These are phyloP conservation scores for Trichoderma sp. DNA, from an alignment of 2,329 filamentous ascomycete genomes.

Conservation along the genomic window DNA sequence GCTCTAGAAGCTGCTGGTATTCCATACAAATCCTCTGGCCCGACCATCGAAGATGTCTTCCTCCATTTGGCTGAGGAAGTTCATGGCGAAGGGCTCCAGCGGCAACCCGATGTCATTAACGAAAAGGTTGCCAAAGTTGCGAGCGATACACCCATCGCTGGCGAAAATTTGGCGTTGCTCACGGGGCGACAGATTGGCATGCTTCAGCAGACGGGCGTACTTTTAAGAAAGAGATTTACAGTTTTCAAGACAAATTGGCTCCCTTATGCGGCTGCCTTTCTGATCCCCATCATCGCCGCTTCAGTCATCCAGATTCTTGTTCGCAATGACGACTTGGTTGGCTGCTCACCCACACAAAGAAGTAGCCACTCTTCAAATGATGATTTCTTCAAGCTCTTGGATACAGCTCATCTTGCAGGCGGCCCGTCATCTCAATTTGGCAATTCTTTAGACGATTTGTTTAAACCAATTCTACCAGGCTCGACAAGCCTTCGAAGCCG, in stretches of 20 bases:
- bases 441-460: constrained; percentile 17
- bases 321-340: constrained; percentile 50
- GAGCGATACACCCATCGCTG: background rate
- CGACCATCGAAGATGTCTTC: constrained; percentile 74
- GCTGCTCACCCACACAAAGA: constrained; percentile 43
- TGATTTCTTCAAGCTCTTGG: constrained; percentile 27
- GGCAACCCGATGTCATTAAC: background rate
- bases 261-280: constrained; percentile 70
- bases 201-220: constrained; percentile 59
- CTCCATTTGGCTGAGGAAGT: constrained; percentile 61
- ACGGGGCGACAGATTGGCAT: constrained; percentile 62
- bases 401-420: constrained; percentile 26
- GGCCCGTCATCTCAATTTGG: constrained; percentile 29
- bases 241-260: constrained; percentile 60
- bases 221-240: constrained; percentile 65
- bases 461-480: constrained; percentile 23
- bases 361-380: constrained; percentile 21
- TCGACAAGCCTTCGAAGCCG: constrained; percentile 18
- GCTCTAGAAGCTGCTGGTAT: constrained; percentile 65
- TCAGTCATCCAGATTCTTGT: constrained; percentile 75
- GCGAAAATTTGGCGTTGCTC: constrained; percentile 35
- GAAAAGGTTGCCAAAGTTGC: constrained; percentile 8
- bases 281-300: constrained; percentile 74
- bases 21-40: constrained; percentile 66
- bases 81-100: constrained; percentile 21